Evolutionary conservation across 805 yeast genomes (phyloP).

Genomic region (Vanderwaltozyma verrucispora): DNA sequence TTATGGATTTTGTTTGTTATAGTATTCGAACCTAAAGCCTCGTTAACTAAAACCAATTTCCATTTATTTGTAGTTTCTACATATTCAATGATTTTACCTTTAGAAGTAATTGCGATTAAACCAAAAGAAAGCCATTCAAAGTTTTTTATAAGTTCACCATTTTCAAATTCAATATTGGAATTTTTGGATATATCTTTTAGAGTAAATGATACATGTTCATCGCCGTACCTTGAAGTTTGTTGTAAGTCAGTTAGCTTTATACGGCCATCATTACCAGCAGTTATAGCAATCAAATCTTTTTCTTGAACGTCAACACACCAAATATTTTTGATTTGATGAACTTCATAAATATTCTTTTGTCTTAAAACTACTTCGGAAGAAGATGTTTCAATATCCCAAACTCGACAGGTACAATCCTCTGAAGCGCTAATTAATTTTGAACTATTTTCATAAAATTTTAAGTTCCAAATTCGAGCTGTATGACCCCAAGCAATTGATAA

Average conservation of each 20-base stretch:
- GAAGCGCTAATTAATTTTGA: conserved; percentile 51
- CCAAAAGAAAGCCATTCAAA: conserved; percentile 40
- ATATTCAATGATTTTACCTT: conserved; percentile 40
- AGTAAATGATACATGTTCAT: conserved; percentile 22
- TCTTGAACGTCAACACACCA: conserved; percentile 67
- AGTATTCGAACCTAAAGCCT: conserved; percentile 31
- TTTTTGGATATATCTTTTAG: conserved; percentile 28
- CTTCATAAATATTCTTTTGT: conserved; percentile 39
- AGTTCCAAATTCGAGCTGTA: conserved; percentile 84
- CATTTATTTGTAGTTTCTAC: conserved; percentile 16
- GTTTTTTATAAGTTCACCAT: conserved; percentile 53
- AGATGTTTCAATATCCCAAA: conserved; percentile 47
- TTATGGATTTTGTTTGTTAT: conserved; percentile 33
- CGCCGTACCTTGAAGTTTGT: conserved; percentile 22
- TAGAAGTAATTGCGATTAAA: conserved; percentile 45
- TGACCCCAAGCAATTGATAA: conserved; percentile 94
- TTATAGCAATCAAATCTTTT: conserved; percentile 42
- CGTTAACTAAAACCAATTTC: conserved; percentile 17
- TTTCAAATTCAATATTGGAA: conserved; percentile 23
- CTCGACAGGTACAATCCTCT: conserved; percentile 78
- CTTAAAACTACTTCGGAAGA: conserved; percentile 7
- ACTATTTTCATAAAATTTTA: conserved; percentile 42
- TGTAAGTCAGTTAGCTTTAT: conserved; percentile 50
- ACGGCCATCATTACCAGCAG: conserved; percentile 94
- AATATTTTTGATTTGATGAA: conserved; percentile 75